Conservation (phyloP, 1,284 basidiomycete species). For the Pisolithus thermaeus region DNA sequence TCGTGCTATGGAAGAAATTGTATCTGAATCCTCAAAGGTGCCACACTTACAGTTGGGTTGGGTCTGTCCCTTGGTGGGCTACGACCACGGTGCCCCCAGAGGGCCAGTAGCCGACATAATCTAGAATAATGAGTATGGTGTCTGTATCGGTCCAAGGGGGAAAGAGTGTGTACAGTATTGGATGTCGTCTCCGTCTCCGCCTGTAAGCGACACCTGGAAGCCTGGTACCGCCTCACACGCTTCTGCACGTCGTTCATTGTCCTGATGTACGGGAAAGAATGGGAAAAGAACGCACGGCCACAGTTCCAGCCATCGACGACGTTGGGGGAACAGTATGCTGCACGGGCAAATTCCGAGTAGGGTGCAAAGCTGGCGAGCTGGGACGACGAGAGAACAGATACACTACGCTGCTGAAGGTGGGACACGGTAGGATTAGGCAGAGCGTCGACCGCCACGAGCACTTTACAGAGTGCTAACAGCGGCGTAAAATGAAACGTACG, state of each 20-base stretch:
- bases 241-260: slow-evolving; percentile 14
- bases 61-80: slow-evolving; percentile 33
- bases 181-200: slow-evolving; percentile 32
- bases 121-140: slow-evolving; percentile 11
- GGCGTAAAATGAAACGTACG: too few species aligned
- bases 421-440: neutral
- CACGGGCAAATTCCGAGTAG: slow-evolving; percentile 46
- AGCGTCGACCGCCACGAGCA: neutral
- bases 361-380: slow-evolving; percentile 36
- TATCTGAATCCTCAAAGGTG: neutral
- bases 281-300: slow-evolving; percentile 31
- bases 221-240: slow-evolving; percentile 33
- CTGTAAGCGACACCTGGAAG: slow-evolving; percentile 32
- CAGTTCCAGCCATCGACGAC: slow-evolving; percentile 40
- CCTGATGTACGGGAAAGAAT: neutral
- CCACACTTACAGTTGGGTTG: slow-evolving; percentile 19
- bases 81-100: slow-evolving; percentile 24
- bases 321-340: slow-evolving; percentile 43
- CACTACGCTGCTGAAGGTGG: neutral
- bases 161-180: slow-evolving; percentile 30
- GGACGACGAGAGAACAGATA: slow-evolving; percentile 21
- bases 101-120: slow-evolving; percentile 32
- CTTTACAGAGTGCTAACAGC: too few species aligned
- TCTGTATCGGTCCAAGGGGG: too few species aligned
- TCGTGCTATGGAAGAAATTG: neutral